Percentiles rank a stretch among this genome's conserved stretches.
Evolutionary conservation across 1,284 basidiomycete genomes (phyloP).

Genomic region (Rhodotorula sp.): DNA sequence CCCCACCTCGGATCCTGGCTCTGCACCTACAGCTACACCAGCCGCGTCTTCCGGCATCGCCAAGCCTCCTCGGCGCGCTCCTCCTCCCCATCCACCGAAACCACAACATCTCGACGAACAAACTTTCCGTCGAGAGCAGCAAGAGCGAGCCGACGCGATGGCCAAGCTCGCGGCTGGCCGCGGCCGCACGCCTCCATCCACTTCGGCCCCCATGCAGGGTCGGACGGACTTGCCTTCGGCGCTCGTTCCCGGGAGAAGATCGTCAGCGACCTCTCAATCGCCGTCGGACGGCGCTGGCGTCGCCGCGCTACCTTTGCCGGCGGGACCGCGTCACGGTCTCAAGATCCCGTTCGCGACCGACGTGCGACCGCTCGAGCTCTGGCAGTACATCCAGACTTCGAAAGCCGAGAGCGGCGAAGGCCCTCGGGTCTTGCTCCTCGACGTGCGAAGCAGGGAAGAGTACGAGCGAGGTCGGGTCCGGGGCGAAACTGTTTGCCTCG

Average conservation of each 20-base stretch:
- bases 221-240: not conserved
- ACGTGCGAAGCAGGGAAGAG: slow-evolving; percentile 73
- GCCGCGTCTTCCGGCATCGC: not conserved
- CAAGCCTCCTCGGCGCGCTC: not conserved
- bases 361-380: slow-evolving; percentile 62
- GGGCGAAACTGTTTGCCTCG: slow-evolving; percentile 73
- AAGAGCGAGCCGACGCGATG: slow-evolving; percentile 16
- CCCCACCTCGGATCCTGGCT: slow-evolving; percentile 14
- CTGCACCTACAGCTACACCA: not conserved
- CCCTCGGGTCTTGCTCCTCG: slow-evolving; percentile 64
- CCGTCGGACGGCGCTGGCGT: not conserved
- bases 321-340: slow-evolving; percentile 43
- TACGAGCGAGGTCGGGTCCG: slow-evolving; percentile 73
- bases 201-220: not conserved
- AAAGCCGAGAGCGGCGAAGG: slow-evolving; percentile 53
- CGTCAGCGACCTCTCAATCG: not conserved
- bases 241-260: slow-evolving; percentile 10
- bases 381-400: slow-evolving; percentile 59
- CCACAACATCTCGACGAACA: slow-evolving; percentile 6
- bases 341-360: slow-evolving; percentile 60
- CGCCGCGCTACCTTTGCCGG: slow-evolving; percentile 7
- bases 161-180: slow-evolving; percentile 10
- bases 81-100: slow-evolving; percentile 18
- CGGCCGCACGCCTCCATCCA: not conserved
- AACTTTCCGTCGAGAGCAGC: slow-evolving; percentile 18